Evolutionary conservation across 1,284 basidiomycete species (phyloP).

Genomic region (Tetrapyrgos nigripes): DNA sequence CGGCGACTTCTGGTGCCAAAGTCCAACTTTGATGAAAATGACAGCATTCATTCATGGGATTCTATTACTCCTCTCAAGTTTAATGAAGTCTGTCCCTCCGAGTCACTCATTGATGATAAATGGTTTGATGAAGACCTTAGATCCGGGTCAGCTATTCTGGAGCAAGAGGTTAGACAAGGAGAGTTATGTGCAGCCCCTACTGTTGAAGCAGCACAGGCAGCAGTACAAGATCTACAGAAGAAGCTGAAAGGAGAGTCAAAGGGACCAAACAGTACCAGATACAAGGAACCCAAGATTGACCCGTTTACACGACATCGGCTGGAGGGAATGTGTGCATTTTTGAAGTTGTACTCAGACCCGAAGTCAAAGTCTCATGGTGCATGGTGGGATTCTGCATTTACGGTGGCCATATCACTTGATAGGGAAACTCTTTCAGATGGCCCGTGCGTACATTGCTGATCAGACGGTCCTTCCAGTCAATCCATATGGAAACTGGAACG

Average conservation of each 20-base stretch:
- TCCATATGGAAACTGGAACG: constrained; percentile 19
- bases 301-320: background rate
- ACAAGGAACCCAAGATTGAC: constrained; percentile 1
- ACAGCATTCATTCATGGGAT: too few relatives aligned
- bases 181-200: background rate
- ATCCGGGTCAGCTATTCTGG: background rate
- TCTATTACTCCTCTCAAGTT: too few relatives aligned
- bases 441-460: constrained; percentile 3
- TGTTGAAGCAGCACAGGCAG: background rate
- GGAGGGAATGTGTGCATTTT: background rate
- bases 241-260: background rate
- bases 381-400: constrained; percentile 12
- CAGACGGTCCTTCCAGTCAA: constrained; percentile 12
- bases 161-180: background rate
- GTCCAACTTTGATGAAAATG: too few relatives aligned
- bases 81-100: too few relatives aligned
- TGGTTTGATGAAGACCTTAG: constrained; percentile 1
- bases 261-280: background rate
- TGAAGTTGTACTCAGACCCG: constrained; percentile 8
- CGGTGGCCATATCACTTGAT: constrained; percentile 9
- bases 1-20: too few relatives aligned
- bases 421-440: constrained; percentile 11
- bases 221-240: background rate
- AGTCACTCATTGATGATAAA: too few relatives aligned
- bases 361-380: constrained; percentile 5